Conservation (phyloP, 2,329 filamentous ascomycete species). For the Anthostomella pinea region DNA sequence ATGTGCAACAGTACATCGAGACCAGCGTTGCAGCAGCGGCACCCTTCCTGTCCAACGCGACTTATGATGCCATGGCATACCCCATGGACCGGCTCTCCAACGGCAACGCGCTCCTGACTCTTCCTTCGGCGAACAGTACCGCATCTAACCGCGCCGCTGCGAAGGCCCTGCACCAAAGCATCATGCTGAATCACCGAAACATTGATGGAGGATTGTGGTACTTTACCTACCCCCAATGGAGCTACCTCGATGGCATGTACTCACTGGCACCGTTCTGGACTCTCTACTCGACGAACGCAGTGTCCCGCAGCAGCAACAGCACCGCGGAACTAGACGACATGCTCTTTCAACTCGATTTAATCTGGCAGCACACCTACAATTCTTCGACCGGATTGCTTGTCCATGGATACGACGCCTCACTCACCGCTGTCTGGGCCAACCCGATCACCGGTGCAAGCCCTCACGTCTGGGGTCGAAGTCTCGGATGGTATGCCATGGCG, state of each 20-base stretch:
- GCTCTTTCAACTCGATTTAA: conserved; percentile 27
- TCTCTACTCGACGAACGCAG: conserved; percentile 26
- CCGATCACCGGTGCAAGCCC: conserved; percentile 34
- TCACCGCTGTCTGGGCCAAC: conserved; percentile 34
- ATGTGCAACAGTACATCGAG: conserved; percentile 21
- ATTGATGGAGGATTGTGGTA: conserved; percentile 37
- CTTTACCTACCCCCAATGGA: conserved; percentile 47
- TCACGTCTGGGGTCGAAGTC: conserved; percentile 36
- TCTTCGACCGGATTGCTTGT: conserved; percentile 28
- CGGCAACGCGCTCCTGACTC: conserved; percentile 27
- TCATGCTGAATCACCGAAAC: conserved; percentile 33
- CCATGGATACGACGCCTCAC: conserved; percentile 36
- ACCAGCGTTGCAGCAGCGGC: conserved; percentile 26
- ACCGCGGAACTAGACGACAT: conserved; percentile 24
- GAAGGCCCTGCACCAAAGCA: conserved; percentile 26
- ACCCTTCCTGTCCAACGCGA: conserved; percentile 27
- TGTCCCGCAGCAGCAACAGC: background rate
- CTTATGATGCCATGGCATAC: conserved; percentile 25
- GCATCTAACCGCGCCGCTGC: conserved; percentile 14
- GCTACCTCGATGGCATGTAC: conserved; percentile 53
- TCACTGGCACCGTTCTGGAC: conserved; percentile 43
- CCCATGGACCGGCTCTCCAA: conserved; percentile 33
- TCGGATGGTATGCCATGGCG: conserved; percentile 38
- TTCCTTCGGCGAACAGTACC: conserved; percentile 9
- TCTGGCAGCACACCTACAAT: conserved; percentile 26